Base-by-base conservation (phyloP, 352 stramenopile genomes). In the Pythium brachiatum region DNA sequence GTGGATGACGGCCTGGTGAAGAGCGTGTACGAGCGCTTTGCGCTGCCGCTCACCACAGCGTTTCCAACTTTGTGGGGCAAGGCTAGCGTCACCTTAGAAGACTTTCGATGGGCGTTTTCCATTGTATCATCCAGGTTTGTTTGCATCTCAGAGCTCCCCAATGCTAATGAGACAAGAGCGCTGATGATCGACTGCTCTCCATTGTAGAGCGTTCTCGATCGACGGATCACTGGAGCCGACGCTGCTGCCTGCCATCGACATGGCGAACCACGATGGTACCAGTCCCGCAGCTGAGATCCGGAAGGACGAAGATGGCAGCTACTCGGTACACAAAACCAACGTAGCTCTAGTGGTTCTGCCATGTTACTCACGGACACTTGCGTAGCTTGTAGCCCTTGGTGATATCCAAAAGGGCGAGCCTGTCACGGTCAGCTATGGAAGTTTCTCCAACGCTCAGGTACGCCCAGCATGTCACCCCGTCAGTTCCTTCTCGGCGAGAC, bases 371-470 rank as follows among this genome's bases (percentile, higher is more conserved):
- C 57, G 31, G 20, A 29, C 18, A 12, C 26, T 9, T 4, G 12
- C 27, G 12, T 34, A 92, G 82, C 63, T 92, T 27, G 67, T 78
- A 38, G 68, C 78, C 2, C 25, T 79, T 38, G 78, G 80, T 12
- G 64, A 74, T 44, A 72, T 89, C 16, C 58, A 68, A n/a, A 73
- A 76, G 41, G 57, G 48, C 12, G 66, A 87, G 18, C 52, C 75
- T 9, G 78, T 92, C 43, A 86, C 80, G 7, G 88, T 92, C 54
- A 89, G 78, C 16, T 92, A 92, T 53, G 82, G 82, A 27, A 70
- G 86, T 15, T 65, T 92, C 11, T 88, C 80, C 0, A 92, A 89
- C 52, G 80, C 82, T 13, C 78, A 92, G 82, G 82, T 91, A 64
- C 41, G 44, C 31, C 47, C 29, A 34, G 1, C 18, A 60, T 31